A percentile compares a stretch with the other conserved stretches of the same genome.
Evolutionary conservation across 192 early-diverging fungal species (phyloP).

Genomic region (Geranomyces michiganensis): DNA sequence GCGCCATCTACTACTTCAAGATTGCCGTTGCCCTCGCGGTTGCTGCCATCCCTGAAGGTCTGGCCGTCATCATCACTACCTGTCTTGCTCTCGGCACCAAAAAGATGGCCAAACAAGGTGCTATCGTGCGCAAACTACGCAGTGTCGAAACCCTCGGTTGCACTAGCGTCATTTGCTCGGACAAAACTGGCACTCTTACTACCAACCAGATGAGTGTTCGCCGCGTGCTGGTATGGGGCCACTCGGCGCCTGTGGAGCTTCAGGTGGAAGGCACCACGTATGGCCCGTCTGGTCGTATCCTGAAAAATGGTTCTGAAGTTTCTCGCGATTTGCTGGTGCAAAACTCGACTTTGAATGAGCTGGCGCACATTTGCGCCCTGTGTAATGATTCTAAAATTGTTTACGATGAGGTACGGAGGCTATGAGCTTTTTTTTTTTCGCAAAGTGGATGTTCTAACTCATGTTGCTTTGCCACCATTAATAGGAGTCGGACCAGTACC

Average conservation of each 20-base stretch:
- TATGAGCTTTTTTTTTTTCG: not conserved
- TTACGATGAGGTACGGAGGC: conserved; percentile 69
- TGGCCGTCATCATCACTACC: conserved; percentile 79
- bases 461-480: not conserved
- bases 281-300: conserved; percentile 76
- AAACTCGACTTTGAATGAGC: conserved; percentile 66
- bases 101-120: conserved; percentile 43
- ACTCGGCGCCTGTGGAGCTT: conserved; percentile 64
- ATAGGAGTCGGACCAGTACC: conserved; percentile 59
- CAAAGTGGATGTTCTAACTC: not conserved
- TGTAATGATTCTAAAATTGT: conserved; percentile 90
- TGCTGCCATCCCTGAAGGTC: conserved; percentile 41
- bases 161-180: conserved; percentile 73
- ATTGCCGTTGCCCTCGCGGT: conserved; percentile 3
- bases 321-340: conserved; percentile 50
- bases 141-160: conserved; percentile 88
- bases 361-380: conserved; percentile 79
- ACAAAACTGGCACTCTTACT: conserved; percentile 79
- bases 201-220: conserved; percentile 62
- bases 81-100: conserved; percentile 72
- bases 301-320: conserved; percentile 51
- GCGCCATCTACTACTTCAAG: conserved; percentile 6
- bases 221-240: conserved; percentile 54
- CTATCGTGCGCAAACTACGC: conserved; percentile 78
- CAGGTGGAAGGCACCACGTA: conserved; percentile 84